Evolutionary conservation across 2,329 filamentous ascomycete genomes (phyloP), one percentile per base, ranked within the genome.

Genomic region (Corinectria fuckeliana): DNA sequence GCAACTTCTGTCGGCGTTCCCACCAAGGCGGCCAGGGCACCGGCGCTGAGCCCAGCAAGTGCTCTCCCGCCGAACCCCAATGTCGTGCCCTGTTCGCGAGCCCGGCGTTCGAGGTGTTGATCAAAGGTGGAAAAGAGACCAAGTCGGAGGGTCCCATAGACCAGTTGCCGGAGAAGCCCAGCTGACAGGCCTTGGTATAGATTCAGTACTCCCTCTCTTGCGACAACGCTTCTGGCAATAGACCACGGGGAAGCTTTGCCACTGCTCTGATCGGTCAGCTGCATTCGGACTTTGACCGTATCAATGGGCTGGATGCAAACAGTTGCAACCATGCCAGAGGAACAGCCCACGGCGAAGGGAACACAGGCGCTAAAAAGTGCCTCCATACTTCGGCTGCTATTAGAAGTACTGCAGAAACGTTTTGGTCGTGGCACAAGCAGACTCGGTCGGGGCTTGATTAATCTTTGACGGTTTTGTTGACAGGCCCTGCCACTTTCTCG

Each of bases 91-190:
- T 81, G 80, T 25, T 77, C 69, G 61, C 86, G 82, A 3, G 88
- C 87, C 13, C 81, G 78, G 13, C 73, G 73, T 36, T 79, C 80
- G 56, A 90, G 75, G 1, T 69, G 63, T 67, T 83, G 85, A 78
- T 88, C 88, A 75, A 91, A 89, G 2, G 88, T 91, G 67, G 90
- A 87, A 75, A 91, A 91, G 77, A 91, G 86, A 10, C 88, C 88
- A 21, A 91, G 78, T 25, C 88, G 83, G 2, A 88, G 87, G 7
- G 88, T 91, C 3, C 88, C 91, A 76, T 91, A 91, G 5, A 91
- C 87, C 7, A 88, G 87, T 75, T 91, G 88, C 51, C 88, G 81
- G 36, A 91, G 78, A 34, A 91, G 76, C 28, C 88, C 88, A 1
- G 88, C 88, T 5, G 85, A 88, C 25, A 91, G 80, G 30, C 88